Evolutionary conservation across 805 yeast species (phyloP).

Genomic region (Myxozyma kluyveri): DNA sequence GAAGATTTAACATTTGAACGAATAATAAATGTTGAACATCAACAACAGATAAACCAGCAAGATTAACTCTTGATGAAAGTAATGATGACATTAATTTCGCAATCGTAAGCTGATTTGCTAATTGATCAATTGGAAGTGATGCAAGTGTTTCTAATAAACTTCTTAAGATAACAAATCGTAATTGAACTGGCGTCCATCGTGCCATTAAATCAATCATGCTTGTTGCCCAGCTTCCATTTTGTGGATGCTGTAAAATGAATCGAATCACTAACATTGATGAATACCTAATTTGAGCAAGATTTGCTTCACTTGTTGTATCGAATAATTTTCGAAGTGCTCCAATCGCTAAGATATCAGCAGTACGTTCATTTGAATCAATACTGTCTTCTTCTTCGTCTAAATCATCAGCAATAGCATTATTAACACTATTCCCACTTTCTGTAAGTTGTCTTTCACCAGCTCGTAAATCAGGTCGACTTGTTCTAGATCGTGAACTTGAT

Average conservation of each 20-base stretch:
- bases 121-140: slow-evolving; percentile 20
- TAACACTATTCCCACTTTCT: not conserved
- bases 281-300: slow-evolving; percentile 54
- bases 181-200: slow-evolving; percentile 76
- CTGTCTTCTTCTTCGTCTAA: slow-evolving; percentile 3
- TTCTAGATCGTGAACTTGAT: not conserved
- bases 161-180: slow-evolving; percentile 62
- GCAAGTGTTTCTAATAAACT: slow-evolving; percentile 33
- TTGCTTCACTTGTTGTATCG: slow-evolving; percentile 50
- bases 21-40: slow-evolving; percentile 48
- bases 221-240: slow-evolving; percentile 50
- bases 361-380: slow-evolving; percentile 9
- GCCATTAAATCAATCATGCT: slow-evolving; percentile 62
- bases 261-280: slow-evolving; percentile 55
- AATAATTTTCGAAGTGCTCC: slow-evolving; percentile 58
- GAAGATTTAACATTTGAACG: slow-evolving; percentile 38
- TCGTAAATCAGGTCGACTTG: not conserved
- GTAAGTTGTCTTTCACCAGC: not conserved
- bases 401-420: not conserved
- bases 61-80: slow-evolving; percentile 72
- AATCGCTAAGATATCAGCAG: slow-evolving; percentile 24
- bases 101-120: slow-evolving; percentile 40
- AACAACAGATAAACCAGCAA: slow-evolving; percentile 82
- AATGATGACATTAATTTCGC: slow-evolving; percentile 54
- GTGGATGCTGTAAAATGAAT: slow-evolving; percentile 41